These are phyloP conservation scores for Endothia cerciana DNA, from an alignment of 2,329 filamentous ascomycete genomes.

Conservation along the genomic window DNA sequence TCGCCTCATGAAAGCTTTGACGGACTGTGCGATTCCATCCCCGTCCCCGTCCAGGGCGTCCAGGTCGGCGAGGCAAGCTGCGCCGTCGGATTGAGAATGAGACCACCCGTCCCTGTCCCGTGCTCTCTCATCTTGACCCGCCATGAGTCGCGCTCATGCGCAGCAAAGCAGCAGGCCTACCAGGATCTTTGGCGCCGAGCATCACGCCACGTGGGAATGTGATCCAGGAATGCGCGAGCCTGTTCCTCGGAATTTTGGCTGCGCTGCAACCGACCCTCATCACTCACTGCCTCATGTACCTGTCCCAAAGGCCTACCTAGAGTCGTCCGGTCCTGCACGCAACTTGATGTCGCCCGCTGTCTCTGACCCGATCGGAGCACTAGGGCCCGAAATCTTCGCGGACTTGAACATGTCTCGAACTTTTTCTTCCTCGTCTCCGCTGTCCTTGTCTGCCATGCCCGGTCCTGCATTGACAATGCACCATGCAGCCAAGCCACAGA, in stretches of 20 bases:
- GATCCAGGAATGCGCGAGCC: background rate
- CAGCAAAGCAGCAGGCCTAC: background rate
- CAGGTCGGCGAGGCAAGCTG: background rate
- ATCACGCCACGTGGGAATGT: background rate
- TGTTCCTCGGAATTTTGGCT: background rate
- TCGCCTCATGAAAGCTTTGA: background rate
- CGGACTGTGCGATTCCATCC: background rate
- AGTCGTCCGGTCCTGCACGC: background rate
- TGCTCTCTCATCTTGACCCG: background rate
- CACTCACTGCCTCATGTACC: no score
- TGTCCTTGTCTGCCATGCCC: background rate
- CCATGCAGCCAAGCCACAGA: background rate
- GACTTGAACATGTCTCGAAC: background rate
- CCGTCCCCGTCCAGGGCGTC: background rate
- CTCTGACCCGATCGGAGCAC: no score
- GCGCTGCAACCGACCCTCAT: background rate
- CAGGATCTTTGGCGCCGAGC: constrained; percentile 3
- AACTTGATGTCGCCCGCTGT: constrained; percentile 1
- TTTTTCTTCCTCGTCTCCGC: background rate
- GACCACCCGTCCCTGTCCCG: background rate
- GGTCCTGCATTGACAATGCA: background rate
- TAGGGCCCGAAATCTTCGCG: background rate
- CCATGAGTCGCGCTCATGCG: background rate
- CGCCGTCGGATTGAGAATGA: background rate
- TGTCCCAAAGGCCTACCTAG: no score